phyloP scores from a whole-genome alignment of 1,284 basidiomycete species.

The Leccinum solheimii region DNA sequence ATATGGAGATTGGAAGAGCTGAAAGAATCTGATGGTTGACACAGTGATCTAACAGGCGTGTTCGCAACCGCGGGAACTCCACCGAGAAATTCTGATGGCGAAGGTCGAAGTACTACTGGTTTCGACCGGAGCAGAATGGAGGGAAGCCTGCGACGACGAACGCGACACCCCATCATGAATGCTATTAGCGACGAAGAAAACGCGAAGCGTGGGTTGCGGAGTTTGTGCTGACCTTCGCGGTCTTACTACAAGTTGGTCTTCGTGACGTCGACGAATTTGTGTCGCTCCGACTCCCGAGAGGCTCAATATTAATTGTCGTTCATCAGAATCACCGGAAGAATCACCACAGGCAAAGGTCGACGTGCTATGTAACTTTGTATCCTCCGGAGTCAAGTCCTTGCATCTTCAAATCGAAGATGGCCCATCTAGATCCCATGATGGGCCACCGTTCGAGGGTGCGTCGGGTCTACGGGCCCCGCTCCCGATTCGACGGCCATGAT shows the following conservation, averaged over 20 bases:
- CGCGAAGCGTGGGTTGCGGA: background rate
- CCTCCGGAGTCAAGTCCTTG: background rate
- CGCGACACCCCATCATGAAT: too few relatives aligned
- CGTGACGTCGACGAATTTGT: background rate
- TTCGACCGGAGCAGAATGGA: background rate
- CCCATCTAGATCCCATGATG: background rate
- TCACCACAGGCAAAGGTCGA: background rate
- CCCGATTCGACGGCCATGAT: background rate
- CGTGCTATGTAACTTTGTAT: too few relatives aligned
- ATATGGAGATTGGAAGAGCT: background rate
- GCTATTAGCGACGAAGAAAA: background rate
- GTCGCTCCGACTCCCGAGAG: background rate
- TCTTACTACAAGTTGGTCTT: background rate
- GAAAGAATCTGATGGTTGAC: background rate
- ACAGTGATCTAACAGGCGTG: background rate
- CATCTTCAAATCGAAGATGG: constrained; percentile 1
- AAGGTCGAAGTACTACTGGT: background rate
- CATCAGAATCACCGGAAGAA: background rate
- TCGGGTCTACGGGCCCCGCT: too few relatives aligned
- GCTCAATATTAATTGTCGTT: too few relatives aligned
- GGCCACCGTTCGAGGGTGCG: background rate
- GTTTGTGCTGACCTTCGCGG: background rate
- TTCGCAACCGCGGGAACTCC: background rate
- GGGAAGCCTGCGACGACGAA: background rate
- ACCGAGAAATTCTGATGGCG: background rate